Evolutionary conservation across 148 eudicot genomes (phyloP).

Genomic region (Camellia granthamiana): DNA sequence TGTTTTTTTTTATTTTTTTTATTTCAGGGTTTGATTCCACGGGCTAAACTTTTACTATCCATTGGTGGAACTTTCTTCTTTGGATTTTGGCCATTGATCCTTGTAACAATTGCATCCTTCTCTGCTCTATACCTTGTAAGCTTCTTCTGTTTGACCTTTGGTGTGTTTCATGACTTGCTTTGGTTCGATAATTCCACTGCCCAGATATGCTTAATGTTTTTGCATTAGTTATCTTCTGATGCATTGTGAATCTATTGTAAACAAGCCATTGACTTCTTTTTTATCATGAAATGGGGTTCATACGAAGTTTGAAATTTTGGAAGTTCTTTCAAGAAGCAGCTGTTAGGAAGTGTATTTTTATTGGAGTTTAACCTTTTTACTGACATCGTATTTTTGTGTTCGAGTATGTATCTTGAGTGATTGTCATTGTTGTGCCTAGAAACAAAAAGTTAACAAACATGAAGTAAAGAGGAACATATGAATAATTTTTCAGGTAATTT

Average conservation of each 20-base stretch:
- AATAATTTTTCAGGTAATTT: background rate
- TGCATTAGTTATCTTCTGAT: background rate
- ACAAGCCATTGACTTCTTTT: background rate
- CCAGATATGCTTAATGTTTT: background rate
- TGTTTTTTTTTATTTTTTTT: background rate
- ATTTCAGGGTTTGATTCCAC: slow-evolving; percentile 81
- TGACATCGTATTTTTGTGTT: too few species aligned
- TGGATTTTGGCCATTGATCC: slow-evolving; percentile 83
- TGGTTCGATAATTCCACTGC: background rate
- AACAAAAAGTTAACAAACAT: background rate
- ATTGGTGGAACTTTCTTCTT: slow-evolving; percentile 85
- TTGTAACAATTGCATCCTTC: slow-evolving; percentile 56
- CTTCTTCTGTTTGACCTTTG: slow-evolving; percentile 11
- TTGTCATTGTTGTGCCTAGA: background rate
- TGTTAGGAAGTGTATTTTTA: background rate
- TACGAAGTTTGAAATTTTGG: background rate
- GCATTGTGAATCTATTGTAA: background rate
- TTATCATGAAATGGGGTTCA: too few species aligned
- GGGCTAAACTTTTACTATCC: slow-evolving; percentile 65
- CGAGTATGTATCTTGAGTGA: background rate
- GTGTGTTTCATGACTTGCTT: background rate
- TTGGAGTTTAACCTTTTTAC: too few species aligned
- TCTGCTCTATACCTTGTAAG: slow-evolving; percentile 79
- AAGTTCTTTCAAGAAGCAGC: background rate
- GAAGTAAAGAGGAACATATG: background rate